Percentiles rank a stretch among this genome's conserved stretches.
phyloP scores from a whole-genome alignment of 1,284 basidiomycete genomes.

The Malassezia brasiliensis region DNA sequence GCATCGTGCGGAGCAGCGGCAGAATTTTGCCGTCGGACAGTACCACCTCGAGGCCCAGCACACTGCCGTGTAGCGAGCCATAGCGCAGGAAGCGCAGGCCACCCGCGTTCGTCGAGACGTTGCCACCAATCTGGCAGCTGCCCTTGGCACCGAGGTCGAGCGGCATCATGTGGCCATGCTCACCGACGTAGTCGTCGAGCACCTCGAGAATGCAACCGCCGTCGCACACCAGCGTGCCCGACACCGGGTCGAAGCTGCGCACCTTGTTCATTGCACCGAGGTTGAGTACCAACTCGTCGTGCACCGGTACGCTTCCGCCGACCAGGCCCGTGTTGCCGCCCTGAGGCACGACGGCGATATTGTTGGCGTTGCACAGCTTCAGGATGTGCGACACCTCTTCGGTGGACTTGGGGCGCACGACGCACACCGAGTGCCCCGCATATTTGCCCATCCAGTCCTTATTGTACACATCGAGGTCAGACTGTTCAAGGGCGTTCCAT shows the following conservation, averaged over 20 bases:
- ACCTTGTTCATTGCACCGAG: constrained; percentile 73
- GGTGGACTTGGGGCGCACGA: constrained; percentile 79
- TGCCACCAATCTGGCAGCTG: constrained; percentile 95
- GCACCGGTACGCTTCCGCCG: constrained; percentile 81
- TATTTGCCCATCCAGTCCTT: constrained; percentile 98
- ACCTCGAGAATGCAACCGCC: constrained; percentile 91
- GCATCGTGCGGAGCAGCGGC: constrained; percentile 52
- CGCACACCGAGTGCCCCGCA: constrained; percentile 67
- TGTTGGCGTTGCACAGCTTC: constrained; percentile 36
- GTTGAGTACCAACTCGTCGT: constrained; percentile 79
- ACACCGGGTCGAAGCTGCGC: constrained; percentile 72
- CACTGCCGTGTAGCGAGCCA: constrained; percentile 86
- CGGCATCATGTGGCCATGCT: constrained; percentile 90
- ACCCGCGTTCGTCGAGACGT: constrained; percentile 93
- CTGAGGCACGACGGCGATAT: constrained; percentile 71
- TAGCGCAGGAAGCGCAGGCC: constrained; percentile 87
- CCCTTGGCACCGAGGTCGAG: constrained; percentile 97
- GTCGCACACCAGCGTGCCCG: constrained; percentile 57
- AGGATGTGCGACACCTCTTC: constrained; percentile 73
- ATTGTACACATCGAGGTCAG: constrained; percentile 72
- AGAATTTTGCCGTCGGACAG: constrained; percentile 81
- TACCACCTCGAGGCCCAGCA: constrained; percentile 94
- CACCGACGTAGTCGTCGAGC: constrained; percentile 74
- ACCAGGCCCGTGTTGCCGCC: constrained; percentile 98
- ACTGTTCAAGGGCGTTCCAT: constrained; percentile 48